Percentiles rank a stretch among this genome's conserved stretches.
Conservation (phyloP, 73 alveolate genomes). For the Paramecium sonneborni region DNA sequence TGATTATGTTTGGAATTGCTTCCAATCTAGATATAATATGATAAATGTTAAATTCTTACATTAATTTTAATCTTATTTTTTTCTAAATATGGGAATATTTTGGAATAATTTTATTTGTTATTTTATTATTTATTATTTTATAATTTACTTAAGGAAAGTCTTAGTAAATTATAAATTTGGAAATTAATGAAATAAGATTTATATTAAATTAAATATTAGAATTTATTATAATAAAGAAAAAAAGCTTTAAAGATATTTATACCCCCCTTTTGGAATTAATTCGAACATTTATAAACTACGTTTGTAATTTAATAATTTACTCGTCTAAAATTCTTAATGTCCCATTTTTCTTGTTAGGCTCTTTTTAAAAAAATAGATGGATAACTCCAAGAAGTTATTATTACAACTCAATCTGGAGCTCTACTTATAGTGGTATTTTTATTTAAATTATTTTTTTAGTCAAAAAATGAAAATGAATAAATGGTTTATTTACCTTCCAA, state of each 20-base stretch:
- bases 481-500: neutral
- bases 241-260: no score
- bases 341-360: neutral
- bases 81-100: no score
- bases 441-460: neutral
- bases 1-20: neutral
- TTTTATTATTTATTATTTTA: no score
- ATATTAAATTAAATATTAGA: no score
- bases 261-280: neutral
- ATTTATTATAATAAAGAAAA: no score
- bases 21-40: neutral
- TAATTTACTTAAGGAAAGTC: no score
- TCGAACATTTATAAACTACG: neutral
- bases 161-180: no score
- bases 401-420: neutral
- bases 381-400: neutral
- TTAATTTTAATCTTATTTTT: neutral
- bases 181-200: no score
- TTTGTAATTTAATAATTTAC: neutral
- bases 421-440: neutral
- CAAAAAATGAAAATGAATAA: neutral
- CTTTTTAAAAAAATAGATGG: neutral
- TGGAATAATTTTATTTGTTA: no score
- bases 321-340: neutral
- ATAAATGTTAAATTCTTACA: neutral